Conservation (phyloP, 2,329 filamentous ascomycete species). For the Amylocarpus encephaloides region DNA sequence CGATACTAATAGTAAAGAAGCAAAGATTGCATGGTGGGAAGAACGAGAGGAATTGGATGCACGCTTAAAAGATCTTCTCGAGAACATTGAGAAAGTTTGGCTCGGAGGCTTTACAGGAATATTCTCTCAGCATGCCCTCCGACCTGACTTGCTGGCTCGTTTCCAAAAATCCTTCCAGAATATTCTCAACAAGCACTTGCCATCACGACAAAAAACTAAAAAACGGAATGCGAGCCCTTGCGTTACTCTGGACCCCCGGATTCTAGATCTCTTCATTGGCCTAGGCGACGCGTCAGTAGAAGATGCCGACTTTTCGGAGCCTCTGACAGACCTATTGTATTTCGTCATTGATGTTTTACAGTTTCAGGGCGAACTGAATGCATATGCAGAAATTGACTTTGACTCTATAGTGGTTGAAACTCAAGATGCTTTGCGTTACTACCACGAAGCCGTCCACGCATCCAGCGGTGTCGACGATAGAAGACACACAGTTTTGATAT, state of each 20-base stretch:
- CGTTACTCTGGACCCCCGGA: constrained; percentile 53
- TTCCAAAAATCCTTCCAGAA: constrained; percentile 75
- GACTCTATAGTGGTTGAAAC: constrained; percentile 86
- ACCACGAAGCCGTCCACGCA: constrained; percentile 51
- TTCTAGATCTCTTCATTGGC: constrained; percentile 83
- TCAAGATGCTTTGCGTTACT: constrained; percentile 73
- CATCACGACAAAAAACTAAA: constrained; percentile 63
- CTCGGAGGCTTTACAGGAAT: constrained; percentile 90
- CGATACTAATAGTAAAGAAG: constrained; percentile 66
- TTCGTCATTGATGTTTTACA: constrained; percentile 95
- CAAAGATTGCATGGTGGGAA: constrained; percentile 83
- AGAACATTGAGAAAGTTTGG: constrained; percentile 89
- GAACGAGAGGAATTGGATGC: constrained; percentile 74
- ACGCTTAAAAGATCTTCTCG: constrained; percentile 69
- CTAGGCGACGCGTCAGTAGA: constrained; percentile 67
- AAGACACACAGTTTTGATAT: constrained; percentile 75
- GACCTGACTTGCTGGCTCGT: constrained; percentile 58
- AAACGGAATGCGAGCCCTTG: constrained; percentile 43
- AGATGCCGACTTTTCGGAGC: constrained; percentile 73
- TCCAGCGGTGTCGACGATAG: constrained; percentile 32
- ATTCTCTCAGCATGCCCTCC: constrained; percentile 67
- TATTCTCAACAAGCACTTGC: constrained; percentile 77
- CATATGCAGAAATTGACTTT: constrained; percentile 96
- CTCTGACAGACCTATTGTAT: constrained; percentile 86
- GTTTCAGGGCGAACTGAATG: constrained; percentile 92